Percentiles rank a stretch among this genome's conserved stretches.
phyloP scores from a whole-genome alignment of 352 stramenopile species.

The Halophytophthora batemanensis region DNA sequence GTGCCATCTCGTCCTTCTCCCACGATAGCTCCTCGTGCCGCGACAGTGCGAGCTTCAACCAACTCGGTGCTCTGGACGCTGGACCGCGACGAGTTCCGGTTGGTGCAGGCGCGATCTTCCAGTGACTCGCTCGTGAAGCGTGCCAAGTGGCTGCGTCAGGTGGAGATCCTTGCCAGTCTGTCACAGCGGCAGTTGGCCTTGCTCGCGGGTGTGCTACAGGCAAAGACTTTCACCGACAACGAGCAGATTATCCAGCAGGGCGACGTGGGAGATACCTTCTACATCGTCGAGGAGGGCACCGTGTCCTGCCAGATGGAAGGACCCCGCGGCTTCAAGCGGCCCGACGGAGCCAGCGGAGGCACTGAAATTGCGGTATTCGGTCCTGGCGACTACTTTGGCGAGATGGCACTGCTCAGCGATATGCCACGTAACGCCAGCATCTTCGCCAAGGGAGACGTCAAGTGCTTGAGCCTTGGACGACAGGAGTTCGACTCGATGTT shows the following conservation, averaged over 20 bases:
- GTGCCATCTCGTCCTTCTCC: constrained; percentile 6
- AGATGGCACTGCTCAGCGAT: constrained; percentile 88
- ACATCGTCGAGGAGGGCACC: constrained; percentile 73
- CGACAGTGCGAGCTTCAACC: constrained; percentile 88
- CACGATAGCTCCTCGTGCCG: constrained; percentile 75
- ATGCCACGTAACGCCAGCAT: constrained; percentile 82
- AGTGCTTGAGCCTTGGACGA: constrained; percentile 64
- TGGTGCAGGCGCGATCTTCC: constrained; percentile 70
- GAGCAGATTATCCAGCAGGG: constrained; percentile 84
- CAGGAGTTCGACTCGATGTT: constrained; percentile 81
- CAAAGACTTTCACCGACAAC: constrained; percentile 57
- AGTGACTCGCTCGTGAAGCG: constrained; percentile 74
- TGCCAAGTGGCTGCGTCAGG: constrained; percentile 66
- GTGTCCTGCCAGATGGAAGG: constrained; percentile 64
- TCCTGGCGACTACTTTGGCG: constrained; percentile 88
- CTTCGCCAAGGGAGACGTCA: constrained; percentile 55
- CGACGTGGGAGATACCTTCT: constrained; percentile 77
- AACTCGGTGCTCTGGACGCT: constrained; percentile 88
- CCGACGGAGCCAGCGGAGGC: constrained; percentile 5
- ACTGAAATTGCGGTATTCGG: constrained; percentile 53
- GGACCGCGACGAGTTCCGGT: constrained; percentile 86
- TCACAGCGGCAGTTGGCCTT: constrained; percentile 66
- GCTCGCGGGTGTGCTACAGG: constrained; percentile 58
- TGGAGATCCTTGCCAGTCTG: constrained; percentile 66
- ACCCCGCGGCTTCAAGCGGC: constrained; percentile 21